These are phyloP conservation scores for Aegle marmelos DNA, from an alignment of 345 rosid species.

Conservation along the genomic window DNA sequence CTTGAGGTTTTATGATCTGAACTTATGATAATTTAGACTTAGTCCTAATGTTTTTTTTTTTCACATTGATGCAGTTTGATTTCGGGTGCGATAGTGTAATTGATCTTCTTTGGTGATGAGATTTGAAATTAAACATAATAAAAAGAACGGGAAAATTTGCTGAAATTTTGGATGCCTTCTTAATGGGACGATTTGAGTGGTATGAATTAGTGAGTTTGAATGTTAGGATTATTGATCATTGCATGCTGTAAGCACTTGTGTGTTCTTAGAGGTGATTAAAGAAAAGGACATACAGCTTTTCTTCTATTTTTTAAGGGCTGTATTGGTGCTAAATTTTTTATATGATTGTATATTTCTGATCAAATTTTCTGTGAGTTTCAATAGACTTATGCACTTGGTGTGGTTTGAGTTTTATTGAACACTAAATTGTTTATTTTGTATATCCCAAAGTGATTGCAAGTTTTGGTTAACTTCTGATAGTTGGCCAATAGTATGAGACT, in stretches of 20 bases:
- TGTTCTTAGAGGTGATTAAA: neutral
- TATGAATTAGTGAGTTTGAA: neutral
- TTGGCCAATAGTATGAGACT: neutral
- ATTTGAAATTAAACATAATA: neutral
- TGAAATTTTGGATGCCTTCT: neutral
- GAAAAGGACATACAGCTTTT: neutral
- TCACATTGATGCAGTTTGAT: neutral
- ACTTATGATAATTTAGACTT: neutral
- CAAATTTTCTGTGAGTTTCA: neutral
- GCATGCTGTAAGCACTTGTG: neutral
- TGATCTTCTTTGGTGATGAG: neutral
- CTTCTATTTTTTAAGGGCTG: neutral
- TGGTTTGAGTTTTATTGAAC: neutral
- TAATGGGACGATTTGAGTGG: neutral
- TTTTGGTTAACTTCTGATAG: neutral
- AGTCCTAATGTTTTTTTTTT: neutral
- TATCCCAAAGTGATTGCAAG: neutral
- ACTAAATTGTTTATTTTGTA: neutral
- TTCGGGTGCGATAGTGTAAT: neutral
- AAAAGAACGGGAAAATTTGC: neutral
- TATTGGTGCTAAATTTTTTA: neutral
- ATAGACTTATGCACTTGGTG: neutral
- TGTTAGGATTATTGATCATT: neutral
- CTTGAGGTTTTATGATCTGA: neutral
- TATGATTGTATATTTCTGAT: neutral